phyloP scores from a whole-genome alignment of 2,329 filamentous ascomycete species.

The Penicillium concentricum region DNA sequence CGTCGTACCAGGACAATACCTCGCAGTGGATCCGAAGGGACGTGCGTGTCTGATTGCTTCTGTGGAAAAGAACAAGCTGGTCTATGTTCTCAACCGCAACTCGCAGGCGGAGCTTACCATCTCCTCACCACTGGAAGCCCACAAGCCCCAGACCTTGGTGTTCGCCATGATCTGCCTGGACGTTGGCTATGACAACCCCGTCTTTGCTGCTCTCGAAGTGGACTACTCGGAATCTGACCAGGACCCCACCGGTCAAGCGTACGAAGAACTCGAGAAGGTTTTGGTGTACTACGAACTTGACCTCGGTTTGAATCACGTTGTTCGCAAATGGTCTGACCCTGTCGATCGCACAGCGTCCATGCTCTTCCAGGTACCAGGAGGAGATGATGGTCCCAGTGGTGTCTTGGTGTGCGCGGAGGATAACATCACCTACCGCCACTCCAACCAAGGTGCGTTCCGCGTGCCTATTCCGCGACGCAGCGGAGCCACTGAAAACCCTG shows the following conservation, averaged over 20 bases:
- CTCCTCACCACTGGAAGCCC: constrained; percentile 92
- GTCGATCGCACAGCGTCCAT: constrained; percentile 87
- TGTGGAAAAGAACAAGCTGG: constrained; percentile 98
- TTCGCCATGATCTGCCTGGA: constrained; percentile 86
- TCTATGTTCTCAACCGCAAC: constrained; percentile 96
- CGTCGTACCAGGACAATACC: constrained; percentile 92
- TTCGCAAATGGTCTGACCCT: constrained; percentile 91
- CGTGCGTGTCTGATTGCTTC: constrained; percentile 92
- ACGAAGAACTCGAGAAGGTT: constrained; percentile 79
- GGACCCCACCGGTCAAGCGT: constrained; percentile 81
- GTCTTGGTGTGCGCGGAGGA: constrained; percentile 94
- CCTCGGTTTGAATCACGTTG: constrained; percentile 92
- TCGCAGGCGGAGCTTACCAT: constrained; percentile 93
- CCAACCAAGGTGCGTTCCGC: constrained; percentile 84
- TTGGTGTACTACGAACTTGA: constrained; percentile 98
- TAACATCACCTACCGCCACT: constrained; percentile 94
- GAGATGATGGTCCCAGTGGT: constrained; percentile 88
- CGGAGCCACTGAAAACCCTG: constrained; percentile 87
- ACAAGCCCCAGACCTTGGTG: constrained; percentile 87
- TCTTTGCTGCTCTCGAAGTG: constrained; percentile 91
- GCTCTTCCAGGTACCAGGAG: constrained; percentile 93
- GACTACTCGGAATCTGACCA: constrained; percentile 91
- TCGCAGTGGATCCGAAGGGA: constrained; percentile 93
- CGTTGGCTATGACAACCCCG: constrained; percentile 93
- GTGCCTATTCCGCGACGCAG: constrained; percentile 84